Evolutionary conservation across 768 basidiomycete species (phyloP).

Genomic region (Amanita polypyramis): DNA sequence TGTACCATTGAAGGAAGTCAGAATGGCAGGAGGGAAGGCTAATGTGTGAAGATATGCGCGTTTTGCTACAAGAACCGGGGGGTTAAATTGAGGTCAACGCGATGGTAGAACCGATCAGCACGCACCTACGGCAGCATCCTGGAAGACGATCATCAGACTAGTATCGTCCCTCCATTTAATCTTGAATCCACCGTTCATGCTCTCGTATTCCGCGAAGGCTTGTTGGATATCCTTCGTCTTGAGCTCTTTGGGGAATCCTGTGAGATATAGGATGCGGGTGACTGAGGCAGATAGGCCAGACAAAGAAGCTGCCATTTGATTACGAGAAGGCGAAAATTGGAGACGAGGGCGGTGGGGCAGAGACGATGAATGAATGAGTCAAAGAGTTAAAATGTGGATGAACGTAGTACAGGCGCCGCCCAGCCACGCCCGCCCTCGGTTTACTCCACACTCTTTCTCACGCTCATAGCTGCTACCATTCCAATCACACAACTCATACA

Average conservation of each 20-base stretch:
- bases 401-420: background rate
- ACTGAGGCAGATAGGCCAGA: constrained; percentile 87
- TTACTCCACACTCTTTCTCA: background rate
- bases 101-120: constrained; percentile 12
- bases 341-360: constrained; percentile 4
- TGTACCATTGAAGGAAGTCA: constrained; percentile 44
- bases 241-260: constrained; percentile 90
- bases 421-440: background rate
- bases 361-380: constrained; percentile 7
- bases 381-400: constrained; percentile 7
- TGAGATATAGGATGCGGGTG: constrained; percentile 86
- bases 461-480: background rate
- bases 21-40: constrained; percentile 66
- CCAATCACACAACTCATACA: constrained; percentile 6
- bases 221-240: constrained; percentile 95
- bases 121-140: constrained; percentile 84
- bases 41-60: constrained; percentile 89
- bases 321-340: constrained; percentile 1
- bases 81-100: constrained; percentile 1
- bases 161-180: constrained; percentile 99
- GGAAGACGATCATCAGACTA: constrained; percentile 89
- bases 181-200: constrained; percentile 84
- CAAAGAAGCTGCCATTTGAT: constrained; percentile 57
- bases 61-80: constrained; percentile 58
- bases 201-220: constrained; percentile 86